Percentiles rank a stretch among this genome's conserved stretches.
These are phyloP conservation scores for Cystobasidium slooffiae DNA, from an alignment of 1,284 basidiomycete species.

Conservation along the genomic window DNA sequence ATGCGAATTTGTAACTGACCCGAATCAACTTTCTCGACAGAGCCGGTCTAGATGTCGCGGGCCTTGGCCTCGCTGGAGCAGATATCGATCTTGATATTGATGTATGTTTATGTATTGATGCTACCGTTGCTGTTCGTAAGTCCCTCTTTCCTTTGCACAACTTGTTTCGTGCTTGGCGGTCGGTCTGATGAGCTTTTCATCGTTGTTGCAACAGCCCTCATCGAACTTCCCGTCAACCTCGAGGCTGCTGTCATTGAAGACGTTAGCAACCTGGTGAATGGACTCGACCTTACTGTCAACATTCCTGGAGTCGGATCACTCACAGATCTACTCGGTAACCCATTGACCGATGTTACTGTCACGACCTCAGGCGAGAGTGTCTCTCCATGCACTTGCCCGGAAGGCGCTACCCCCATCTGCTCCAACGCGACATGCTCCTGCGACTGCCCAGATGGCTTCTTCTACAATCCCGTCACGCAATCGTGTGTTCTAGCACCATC, in stretches of 20 bases:
- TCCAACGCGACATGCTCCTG: constrained; percentile 33
- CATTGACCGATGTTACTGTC: background rate
- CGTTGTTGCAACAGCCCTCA: background rate
- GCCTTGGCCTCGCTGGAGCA: constrained; percentile 10
- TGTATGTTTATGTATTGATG: constrained; percentile 16
- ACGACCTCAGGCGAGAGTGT: constrained; percentile 11
- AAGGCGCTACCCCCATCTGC: constrained; percentile 20
- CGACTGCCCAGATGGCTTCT: constrained; percentile 15
- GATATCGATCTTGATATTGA: constrained; percentile 6
- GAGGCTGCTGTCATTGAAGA: constrained; percentile 14
- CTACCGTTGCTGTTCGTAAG: constrained; percentile 18
- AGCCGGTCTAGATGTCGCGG: background rate
- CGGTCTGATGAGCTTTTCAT: background rate
- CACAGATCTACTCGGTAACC: constrained; percentile 9
- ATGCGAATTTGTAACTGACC: background rate
- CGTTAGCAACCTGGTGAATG: background rate
- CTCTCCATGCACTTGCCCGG: constrained; percentile 15
- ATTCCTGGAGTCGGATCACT: constrained; percentile 20
- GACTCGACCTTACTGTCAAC: constrained; percentile 1
- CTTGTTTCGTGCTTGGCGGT: background rate
- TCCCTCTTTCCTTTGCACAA: background rate
- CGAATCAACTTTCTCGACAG: background rate
- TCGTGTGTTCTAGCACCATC: constrained; percentile 16
- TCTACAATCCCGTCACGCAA: constrained; percentile 31
- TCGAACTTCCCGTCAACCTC: constrained; percentile 19